Base-by-base conservation (phyloP, 768 basidiomycete genomes). In the Collybia mongolica region DNA sequence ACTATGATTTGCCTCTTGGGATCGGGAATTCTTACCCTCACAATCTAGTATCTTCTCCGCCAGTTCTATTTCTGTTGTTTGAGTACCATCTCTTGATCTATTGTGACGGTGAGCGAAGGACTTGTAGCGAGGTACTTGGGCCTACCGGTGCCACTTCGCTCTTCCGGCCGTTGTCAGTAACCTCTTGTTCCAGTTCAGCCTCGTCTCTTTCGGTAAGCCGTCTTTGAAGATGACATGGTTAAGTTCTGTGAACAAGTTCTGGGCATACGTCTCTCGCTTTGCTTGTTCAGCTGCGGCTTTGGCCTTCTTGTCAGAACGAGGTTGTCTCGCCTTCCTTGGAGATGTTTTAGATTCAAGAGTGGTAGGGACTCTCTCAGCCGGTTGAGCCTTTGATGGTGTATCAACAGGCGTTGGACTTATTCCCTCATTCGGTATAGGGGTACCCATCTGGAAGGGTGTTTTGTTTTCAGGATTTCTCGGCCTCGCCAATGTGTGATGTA, bases 11-110 rank as follows among this genome's bases (percentile, higher is more conserved):
- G 26, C 15, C 15, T 24, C 19, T 44, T 36, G 23, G 19, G 20
- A 44, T 23, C 24, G 52, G 11, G 7, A 35, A 17, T 18, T 7
- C 73, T 50, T 49, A 90, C 91, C 88, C 56, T 88, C 80, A 44
- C 77, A 80, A 54, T 90, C 89, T 51, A 93, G 65, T 23, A 95
- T 84, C 63, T 94, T 95, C 40, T 79, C 77, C 4, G 90, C 88
- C n/a, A 95, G 71, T 58, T 91, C 83, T 49, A 94, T 92, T 57
- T 80, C 77, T 0, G 77, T 77, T 5, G 69, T 77, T 47, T 83
- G 71, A n/a, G 72, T 67, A 7, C 86, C 86, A 9, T 86, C 76
- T 41, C 74, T 72, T 17, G 77, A 79, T 41, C 82, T 86, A 48
- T 26, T 14, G 44, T 42, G 37, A 46, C 8, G 28, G 54, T 52